A percentile compares a stretch with the other conserved stretches of the same genome.
phyloP scores from a whole-genome alignment of 2,329 filamentous ascomycete species.

The Claviceps lovelessii region DNA sequence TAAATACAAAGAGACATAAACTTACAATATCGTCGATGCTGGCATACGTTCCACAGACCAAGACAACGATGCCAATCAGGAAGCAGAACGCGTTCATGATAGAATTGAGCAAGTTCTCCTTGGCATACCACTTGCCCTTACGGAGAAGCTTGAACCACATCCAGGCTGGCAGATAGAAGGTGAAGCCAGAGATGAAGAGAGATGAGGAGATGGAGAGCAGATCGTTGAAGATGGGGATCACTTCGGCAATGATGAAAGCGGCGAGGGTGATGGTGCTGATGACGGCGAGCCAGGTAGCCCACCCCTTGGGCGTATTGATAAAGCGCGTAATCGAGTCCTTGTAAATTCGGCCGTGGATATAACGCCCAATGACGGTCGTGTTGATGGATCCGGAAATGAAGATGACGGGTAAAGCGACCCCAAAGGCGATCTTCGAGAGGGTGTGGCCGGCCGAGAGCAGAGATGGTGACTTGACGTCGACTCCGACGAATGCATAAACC shows the following conservation, averaged over 20 bases:
- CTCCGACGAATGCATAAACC: conserved; percentile 56
- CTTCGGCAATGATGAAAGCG: conserved; percentile 56
- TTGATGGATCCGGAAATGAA: conserved; percentile 62
- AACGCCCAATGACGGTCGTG: conserved; percentile 31
- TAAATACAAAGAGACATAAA: not conserved
- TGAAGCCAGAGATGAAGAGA: conserved; percentile 30
- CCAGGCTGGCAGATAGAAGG: conserved; percentile 24
- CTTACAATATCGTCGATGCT: conserved; percentile 16
- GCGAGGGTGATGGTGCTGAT: conserved; percentile 42
- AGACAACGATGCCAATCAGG: conserved; percentile 12
- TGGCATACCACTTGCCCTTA: conserved; percentile 14
- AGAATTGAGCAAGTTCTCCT: conserved; percentile 13
- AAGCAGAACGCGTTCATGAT: conserved; percentile 13
- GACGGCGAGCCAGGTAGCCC: conserved; percentile 43
- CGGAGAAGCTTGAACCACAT: conserved; percentile 26
- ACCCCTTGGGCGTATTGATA: conserved; percentile 34
- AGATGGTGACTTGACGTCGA: conserved; percentile 49
- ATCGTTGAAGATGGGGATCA: conserved; percentile 57
- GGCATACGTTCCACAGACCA: conserved; percentile 14
- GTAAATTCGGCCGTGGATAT: conserved; percentile 31
- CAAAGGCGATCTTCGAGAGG: conserved; percentile 54
- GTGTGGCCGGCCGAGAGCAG: conserved; percentile 47
- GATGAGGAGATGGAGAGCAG: conserved; percentile 39
- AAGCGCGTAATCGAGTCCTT: conserved; percentile 28
- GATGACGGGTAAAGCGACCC: conserved; percentile 57